Evolutionary conservation across 2,329 filamentous ascomycete species (phyloP).

Genomic region (Ceratocystis albifundus): DNA sequence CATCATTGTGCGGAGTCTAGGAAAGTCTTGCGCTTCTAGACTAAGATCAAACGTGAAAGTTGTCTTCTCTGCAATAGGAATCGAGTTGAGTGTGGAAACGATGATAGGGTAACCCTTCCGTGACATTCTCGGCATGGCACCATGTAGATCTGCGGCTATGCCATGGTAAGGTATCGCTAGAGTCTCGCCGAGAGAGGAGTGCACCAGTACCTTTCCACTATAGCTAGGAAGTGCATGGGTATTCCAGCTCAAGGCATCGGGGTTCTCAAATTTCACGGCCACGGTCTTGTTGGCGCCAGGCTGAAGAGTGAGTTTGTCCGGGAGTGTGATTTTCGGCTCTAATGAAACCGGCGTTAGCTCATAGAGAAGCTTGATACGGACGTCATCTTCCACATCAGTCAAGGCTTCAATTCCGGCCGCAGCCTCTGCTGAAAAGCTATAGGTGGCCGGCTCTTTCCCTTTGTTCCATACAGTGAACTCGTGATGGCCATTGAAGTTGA

Average conservation of each 20-base stretch:
- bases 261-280: constrained; percentile 22
- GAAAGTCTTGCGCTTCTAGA: constrained; percentile 23
- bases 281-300: constrained; percentile 27
- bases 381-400: constrained; percentile 17
- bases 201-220: constrained; percentile 35
- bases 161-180: constrained; percentile 35
- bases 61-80: constrained; percentile 20
- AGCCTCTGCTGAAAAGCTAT: constrained; percentile 33
- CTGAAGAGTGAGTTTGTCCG: constrained; percentile 24
- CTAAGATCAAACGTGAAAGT: constrained; percentile 23
- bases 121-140: constrained; percentile 16
- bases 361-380: constrained; percentile 12
- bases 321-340: constrained; percentile 15
- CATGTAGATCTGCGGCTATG: constrained; percentile 17
- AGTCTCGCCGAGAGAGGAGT: constrained; percentile 33
- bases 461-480: constrained; percentile 36
- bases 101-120: not conserved
- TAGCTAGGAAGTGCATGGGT: constrained; percentile 33
- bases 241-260: constrained; percentile 25
- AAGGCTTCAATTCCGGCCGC: constrained; percentile 34
- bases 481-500: constrained; percentile 33
- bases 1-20: constrained; percentile 25
- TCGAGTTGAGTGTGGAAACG: constrained; percentile 1
- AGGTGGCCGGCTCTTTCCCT: constrained; percentile 32
- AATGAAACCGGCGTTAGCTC: constrained; percentile 14